Evolutionary conservation across 108 stramenopile genomes (phyloP).

Genomic region (Cyclotella cryptica): DNA sequence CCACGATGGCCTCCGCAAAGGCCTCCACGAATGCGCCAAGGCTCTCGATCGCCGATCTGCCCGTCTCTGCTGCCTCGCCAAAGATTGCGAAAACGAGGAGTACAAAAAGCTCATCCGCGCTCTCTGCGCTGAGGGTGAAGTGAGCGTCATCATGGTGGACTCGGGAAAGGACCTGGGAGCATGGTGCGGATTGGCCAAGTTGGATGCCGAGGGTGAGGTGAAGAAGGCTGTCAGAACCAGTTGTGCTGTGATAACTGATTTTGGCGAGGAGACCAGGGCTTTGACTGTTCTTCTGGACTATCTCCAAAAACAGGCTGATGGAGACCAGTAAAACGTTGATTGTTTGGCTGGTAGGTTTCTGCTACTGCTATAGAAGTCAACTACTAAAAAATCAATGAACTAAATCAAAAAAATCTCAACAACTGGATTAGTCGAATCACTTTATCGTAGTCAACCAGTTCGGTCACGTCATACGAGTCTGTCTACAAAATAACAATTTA

Average conservation of each 20-base stretch:
- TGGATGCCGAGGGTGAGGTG: slow-evolving; percentile 95
- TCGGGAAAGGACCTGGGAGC: slow-evolving; percentile 95
- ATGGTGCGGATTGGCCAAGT: slow-evolving; percentile 98
- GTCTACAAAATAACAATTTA: too few species aligned
- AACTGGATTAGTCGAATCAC: too few species aligned
- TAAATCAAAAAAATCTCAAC: too few species aligned
- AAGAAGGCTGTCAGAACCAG: slow-evolving; percentile 98
- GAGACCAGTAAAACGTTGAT: slow-evolving; percentile 8
- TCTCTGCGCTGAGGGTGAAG: slow-evolving; percentile 97
- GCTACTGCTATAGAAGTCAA: slow-evolving; percentile 14
- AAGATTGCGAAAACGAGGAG: slow-evolving; percentile 99
- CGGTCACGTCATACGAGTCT: too few species aligned
- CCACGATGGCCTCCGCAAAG: slow-evolving; percentile 97
- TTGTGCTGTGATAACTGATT: slow-evolving; percentile 98
- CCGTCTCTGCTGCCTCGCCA: slow-evolving; percentile 98
- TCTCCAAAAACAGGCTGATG: slow-evolving; percentile 95
- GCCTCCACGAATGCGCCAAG: slow-evolving; percentile 99
- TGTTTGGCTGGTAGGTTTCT: slow-evolving; percentile 1
- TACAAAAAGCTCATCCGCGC: slow-evolving; percentile 99
- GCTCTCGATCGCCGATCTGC: slow-evolving; percentile 96
- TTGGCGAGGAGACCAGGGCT: slow-evolving; percentile 97
- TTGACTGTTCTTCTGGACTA: slow-evolving; percentile 95
- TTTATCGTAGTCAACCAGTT: too few species aligned
- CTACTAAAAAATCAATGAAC: too few species aligned
- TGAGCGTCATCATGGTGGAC: slow-evolving; percentile 98